Evolutionary conservation across 495 filamentous ascomycete genomes (phyloP), one percentile per base, ranked within the genome.

Genomic region (Tuber microsphaerosporum): DNA sequence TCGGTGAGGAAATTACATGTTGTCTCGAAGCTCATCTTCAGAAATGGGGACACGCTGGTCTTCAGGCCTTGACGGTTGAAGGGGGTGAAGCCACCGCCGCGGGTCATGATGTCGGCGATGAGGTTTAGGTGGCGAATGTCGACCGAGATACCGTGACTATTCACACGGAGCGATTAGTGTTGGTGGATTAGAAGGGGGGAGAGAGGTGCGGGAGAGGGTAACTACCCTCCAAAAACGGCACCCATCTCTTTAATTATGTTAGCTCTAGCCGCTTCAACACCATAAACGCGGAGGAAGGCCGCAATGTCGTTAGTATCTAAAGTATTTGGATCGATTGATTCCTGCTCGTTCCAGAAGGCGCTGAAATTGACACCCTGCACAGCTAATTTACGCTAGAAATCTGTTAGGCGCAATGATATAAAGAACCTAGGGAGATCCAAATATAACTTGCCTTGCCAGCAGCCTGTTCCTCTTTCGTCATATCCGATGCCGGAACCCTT

Each of bases 21-120:
- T 9, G 95, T 98, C 87, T 99, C 94, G 86, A 97, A 98, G 84
- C 92, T 96, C 93, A 97, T 97, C 88, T 97, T 97, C 84, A 94
- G 91, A 77, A 98, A 93, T 1, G 95, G 94, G 72, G 91, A 94
- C 22, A 92, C 90, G 81, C 91, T 92, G 75, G 91, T 88, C 83
- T 90, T 91, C 73, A 98, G 83, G 26, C 94, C 95, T 79, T 91
- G 94, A 69, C 95, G 91, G 84, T 92, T 97, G 86, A 98, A 99
- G 3, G 94, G 90, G 26, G 88, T 90, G 85, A 95, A 98, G 26
- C 89, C 89, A 77, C 95, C 95, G 76, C 89, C 90, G 41, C 93
- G 86, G 26, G 96, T 98, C 95, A 99, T 99, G 84, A 91, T 92
- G 85, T 99, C 95, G 73, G 92, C 94, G 79, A 99, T 97, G 75